Evolutionary conservation across 495 filamentous ascomycete genomes (phyloP), one percentile per base, ranked within the genome.

Genomic region (Hypoxylon subgilvum): DNA sequence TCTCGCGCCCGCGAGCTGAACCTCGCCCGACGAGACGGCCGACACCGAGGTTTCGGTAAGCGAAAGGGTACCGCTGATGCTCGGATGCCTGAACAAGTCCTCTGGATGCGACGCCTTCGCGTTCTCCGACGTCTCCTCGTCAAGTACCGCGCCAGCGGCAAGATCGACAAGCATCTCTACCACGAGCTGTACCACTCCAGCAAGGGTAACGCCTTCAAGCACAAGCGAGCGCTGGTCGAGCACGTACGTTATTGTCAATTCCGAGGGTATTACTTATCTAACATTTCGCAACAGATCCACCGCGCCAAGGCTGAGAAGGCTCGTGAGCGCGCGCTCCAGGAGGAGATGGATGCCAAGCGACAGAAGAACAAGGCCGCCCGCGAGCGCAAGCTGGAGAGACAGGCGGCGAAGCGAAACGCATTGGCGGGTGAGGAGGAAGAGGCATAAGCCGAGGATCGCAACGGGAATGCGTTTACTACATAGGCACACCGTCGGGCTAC

Each of bases 201-300:
- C 87, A 99, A 99, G 92, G 94, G 94, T 96, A 99, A 99, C 87
- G 93, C 94, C 76, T 99, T 99, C 88, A 99, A 99, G 91, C 94
- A 99, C 88, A 99, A 96, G 91, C 88, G 94, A 73, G 94, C 90
- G 63, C 87, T 99, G 67, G 91, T 99, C 75, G 94, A 99, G 83
- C 94, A 98, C 83, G 94, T 98, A 90, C 73, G 94, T 91, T 70
- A n/a, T 23, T 4, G 18, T 22, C 25, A 10, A 43, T 18, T 13
- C n/a, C 19, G 19, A 18, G 22, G 30, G 42, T 58, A 49, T 56
- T 70, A 59, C 69, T 13, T 58, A 30, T 57, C 31, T 50, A 43
- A 43, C 21, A 39, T 47, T 28, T 32, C 10, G n/a, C 23, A 65
- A 61, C 66, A 98, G 94, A 96, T 99, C 81, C 94, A 99, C 86